Evolutionary conservation across 2,329 filamentous ascomycete species (phyloP).

Genomic region (Phaeomoniella chlamydospora): DNA sequence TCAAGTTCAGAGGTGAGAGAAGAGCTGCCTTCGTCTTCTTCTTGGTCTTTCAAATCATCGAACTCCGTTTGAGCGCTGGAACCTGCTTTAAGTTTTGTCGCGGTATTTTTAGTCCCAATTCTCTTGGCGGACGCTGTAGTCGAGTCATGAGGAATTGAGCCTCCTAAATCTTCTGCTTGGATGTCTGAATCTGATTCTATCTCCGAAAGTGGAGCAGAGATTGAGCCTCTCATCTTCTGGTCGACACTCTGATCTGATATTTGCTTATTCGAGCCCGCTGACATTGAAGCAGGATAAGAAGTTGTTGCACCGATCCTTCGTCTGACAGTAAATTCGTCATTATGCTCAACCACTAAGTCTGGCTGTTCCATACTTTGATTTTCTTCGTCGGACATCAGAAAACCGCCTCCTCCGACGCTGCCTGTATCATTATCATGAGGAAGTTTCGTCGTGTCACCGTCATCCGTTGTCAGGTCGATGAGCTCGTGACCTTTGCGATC

Average conservation of each 20-base stretch:
- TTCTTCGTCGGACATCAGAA: slow-evolving; percentile 1
- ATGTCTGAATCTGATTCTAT: background rate
- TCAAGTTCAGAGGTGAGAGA: background rate
- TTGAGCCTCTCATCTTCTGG: too few relatives aligned
- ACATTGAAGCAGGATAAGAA: background rate
- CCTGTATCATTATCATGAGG: background rate
- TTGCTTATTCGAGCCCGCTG: background rate
- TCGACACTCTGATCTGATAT: background rate
- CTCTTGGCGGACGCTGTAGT: too few relatives aligned
- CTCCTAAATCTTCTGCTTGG: background rate
- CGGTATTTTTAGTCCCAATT: too few relatives aligned
- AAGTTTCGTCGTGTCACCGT: background rate
- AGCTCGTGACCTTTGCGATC: background rate
- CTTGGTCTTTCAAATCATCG: too few relatives aligned
- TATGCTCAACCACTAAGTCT: background rate
- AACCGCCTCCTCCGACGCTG: background rate
- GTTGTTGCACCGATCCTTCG: background rate
- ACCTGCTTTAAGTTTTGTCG: too few relatives aligned
- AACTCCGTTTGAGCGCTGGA: too few relatives aligned
- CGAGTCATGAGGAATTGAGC: too few relatives aligned
- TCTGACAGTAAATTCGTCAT: background rate
- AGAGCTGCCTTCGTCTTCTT: too few relatives aligned
- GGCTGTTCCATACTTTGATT: background rate
- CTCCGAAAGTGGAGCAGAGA: background rate
- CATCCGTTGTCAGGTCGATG: background rate